Base-by-base conservation (phyloP, 257 asterid genomes). In the Solanum piurae region DNA sequence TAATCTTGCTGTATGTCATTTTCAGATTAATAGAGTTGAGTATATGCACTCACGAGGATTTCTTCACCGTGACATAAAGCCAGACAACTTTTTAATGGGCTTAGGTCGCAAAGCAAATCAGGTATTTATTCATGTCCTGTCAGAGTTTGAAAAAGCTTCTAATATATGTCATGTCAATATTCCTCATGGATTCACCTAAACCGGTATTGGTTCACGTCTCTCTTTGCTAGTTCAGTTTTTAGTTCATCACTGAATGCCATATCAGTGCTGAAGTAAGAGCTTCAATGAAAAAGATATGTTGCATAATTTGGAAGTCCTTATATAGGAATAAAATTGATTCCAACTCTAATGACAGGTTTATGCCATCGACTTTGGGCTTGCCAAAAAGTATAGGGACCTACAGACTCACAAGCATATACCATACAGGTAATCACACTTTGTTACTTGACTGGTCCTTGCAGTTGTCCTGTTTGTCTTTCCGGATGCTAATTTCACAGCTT, bases 51-150 rank as follows among this genome's bases (percentile, higher is more conserved):
- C 99, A 29, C 94, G 99, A 91, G 98, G 98, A 90, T 95, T 96
- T 91, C 99, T 96, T 89, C 99, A 95, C 89, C 98, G 99, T 60
- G 98, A 95, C 89, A 94, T 96, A 91, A 96, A 96, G 94, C 99
- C 98, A 27, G 98, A 95, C 91, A 95, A 94, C 87, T 96, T 95
- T 89, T 91, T 95, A 91, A 96, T 96, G 99, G 99, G 98, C 89
- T 91, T 96, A 90, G 98, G 99, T 36, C 98, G 99, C 92, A 96
- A 95, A 93, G 99, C 99, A 82, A 96, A 95, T 89, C 99, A 96
- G 96, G 99, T 94, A 49, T 18, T 82, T 82, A 12, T 82, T 76
- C 58, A 12, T n/a, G 83, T 75, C 34, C 83, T n/a, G 33, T 75
- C 58, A 40, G 33, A 21, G 12, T 40, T 40, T 76, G 34, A 76